phyloP scores from a whole-genome alignment of 306 rosid genomes.

The Vicia villosa region DNA sequence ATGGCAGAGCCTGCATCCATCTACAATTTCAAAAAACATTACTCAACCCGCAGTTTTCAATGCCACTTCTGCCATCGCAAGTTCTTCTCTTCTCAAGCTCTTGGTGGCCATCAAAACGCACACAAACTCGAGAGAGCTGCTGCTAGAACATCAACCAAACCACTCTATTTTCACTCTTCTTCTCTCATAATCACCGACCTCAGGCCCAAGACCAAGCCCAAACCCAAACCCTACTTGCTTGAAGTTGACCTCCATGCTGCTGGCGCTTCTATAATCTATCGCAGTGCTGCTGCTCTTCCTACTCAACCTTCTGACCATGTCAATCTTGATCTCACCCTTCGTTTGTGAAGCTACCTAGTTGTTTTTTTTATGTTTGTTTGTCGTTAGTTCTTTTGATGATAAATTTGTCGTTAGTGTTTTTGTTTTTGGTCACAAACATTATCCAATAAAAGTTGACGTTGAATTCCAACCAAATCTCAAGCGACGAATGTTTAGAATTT shows the following conservation, averaged over 20 bases:
- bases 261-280: background rate
- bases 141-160: conserved; percentile 34
- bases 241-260: conserved; percentile 25
- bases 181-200: background rate
- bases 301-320: conserved; percentile 28
- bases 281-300: background rate
- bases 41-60: conserved; percentile 45
- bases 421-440: too few relatives aligned
- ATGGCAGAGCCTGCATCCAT: background rate
- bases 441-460: too few relatives aligned
- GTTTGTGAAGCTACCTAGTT: conserved; percentile 36
- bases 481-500: too few relatives aligned
- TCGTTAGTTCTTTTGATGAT: background rate
- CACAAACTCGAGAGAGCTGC: conserved; percentile 88
- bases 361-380: background rate
- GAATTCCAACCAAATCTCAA: too few relatives aligned
- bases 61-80: conserved; percentile 74
- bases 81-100: conserved; percentile 85
- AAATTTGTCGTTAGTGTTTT: background rate
- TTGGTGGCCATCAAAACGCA: conserved; percentile 95
- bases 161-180: background rate
- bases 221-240: conserved; percentile 25
- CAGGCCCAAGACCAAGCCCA: conserved; percentile 1
- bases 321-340: conserved; percentile 65
- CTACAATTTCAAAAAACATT: conserved; percentile 6